Evolutionary conservation across 805 yeast species (phyloP).

Genomic region (Lachancea lanzarotensis): DNA sequence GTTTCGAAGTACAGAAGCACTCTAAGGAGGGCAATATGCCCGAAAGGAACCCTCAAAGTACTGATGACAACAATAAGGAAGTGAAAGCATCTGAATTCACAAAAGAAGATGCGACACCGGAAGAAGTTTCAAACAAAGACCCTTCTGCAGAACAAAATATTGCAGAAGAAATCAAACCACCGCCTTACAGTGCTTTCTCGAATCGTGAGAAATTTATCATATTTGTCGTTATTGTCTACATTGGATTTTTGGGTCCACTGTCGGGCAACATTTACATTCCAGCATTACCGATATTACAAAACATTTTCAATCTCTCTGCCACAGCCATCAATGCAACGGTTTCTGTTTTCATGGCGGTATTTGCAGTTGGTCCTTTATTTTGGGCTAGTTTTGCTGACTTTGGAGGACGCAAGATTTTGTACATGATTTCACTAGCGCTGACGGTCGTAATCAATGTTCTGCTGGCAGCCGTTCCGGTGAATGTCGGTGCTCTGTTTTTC

Average conservation of each 20-base stretch:
- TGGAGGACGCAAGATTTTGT: constrained; percentile 61
- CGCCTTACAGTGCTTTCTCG: constrained; percentile 34
- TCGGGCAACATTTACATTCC: constrained; percentile 56
- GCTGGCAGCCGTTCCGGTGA: constrained; percentile 54
- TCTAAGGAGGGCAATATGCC: background rate
- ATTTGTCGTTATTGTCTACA: constrained; percentile 37
- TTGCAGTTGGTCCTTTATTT: constrained; percentile 48
- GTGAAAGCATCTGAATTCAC: background rate
- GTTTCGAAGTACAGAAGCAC: background rate
- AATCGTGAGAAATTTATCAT: constrained; percentile 30
- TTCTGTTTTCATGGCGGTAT: constrained; percentile 50
- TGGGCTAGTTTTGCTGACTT: constrained; percentile 53
- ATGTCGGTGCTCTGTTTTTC: constrained; percentile 63
- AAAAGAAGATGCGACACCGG: background rate
- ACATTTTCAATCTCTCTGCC: constrained; percentile 36
- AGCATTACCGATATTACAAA: constrained; percentile 40
- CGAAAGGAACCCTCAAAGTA: background rate
- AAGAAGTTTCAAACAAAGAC: background rate
- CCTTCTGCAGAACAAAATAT: background rate
- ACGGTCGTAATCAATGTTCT: constrained; percentile 60
- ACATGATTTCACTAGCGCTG: constrained; percentile 48
- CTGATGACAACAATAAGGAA: background rate
- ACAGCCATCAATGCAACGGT: constrained; percentile 49
- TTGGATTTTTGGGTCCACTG: constrained; percentile 52
- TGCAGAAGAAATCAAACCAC: constrained; percentile 3